Evolutionary conservation across 1,139 yeast genomes (phyloP), one percentile per base, ranked within the genome.

Genomic region (Blastobotrys persicus): DNA sequence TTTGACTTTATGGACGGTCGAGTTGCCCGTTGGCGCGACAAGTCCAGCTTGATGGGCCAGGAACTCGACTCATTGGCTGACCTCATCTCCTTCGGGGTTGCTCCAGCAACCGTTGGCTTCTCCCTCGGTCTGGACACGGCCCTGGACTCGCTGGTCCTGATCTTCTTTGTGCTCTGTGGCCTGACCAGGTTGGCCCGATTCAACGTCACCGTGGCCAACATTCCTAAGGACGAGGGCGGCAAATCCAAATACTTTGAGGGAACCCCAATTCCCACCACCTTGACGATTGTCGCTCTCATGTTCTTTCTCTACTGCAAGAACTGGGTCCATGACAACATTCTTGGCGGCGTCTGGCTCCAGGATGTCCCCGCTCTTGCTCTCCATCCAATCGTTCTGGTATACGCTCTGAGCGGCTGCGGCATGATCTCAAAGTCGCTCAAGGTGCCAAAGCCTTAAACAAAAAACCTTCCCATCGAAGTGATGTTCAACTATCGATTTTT

Each of bases 1-100:
- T 91, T 91, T 67, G 98, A 92, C 69, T 89, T 92, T 66, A 85
- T 92, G 66, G 98, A 92, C 66, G 98, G 98, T 26, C 81, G 96
- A 62, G 98, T 92, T 6, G 98, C 98, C 4, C 79, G 98, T 61
- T 78, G 92, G 73, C 80, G 97, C 71, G 85, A 89, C 68, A 88
- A 92, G 71, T 80, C 96, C 2, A 85, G 95, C 19, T 76, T 92
- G 51, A 88, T 94, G 88, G 98, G 98, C 52, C 98, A 92, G 69
- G 98, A 92, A 70, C 80, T 92, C 60, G 98, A 92, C 66, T 88
- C 97, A 1, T 77, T 92, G 62, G 98, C 98, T 19, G 98, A 92
- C 69, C 79, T 92, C 63, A 80, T 92, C 31, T 85, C 95, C 13
- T 91, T 91, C 67, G 95, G 96, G 54, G 96, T 89, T 18, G 88